Evolutionary conservation across 208 protist species (phyloP).

Genomic region (Acanthamoeba sp.): DNA sequence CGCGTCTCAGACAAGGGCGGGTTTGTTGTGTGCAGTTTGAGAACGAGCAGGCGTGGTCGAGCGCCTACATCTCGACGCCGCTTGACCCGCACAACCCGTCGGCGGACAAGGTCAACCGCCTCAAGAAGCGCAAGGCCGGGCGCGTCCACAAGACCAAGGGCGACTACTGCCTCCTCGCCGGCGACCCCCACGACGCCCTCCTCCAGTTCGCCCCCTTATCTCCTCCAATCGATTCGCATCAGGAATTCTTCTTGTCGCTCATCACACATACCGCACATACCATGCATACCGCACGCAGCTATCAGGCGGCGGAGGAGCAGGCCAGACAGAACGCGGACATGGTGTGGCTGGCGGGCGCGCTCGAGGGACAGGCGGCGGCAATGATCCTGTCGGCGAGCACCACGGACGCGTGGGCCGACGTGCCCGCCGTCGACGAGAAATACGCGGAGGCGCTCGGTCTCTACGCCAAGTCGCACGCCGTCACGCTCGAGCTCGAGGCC

Average conservation of each 20-base stretch:
- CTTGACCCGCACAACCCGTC: constrained; percentile 44
- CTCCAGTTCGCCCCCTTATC: not conserved
- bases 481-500: constrained; percentile 60
- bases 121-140: constrained; percentile 67
- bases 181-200: constrained; percentile 35
- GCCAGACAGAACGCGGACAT: constrained; percentile 10
- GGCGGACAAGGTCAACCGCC: constrained; percentile 9
- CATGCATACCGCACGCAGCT: not conserved
- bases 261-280: not conserved
- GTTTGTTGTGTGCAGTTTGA: constrained; percentile 13
- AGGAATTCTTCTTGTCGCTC: not conserved
- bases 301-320: constrained; percentile 44
- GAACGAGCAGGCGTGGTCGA: constrained; percentile 54
- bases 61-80: constrained; percentile 45
- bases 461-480: constrained; percentile 37
- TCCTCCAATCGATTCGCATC: not conserved
- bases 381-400: not conserved
- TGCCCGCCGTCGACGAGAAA: constrained; percentile 39
- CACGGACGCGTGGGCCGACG: not conserved
- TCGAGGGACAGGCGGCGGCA: constrained; percentile 34
- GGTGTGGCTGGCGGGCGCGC: constrained; percentile 53
- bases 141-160: constrained; percentile 56
- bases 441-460: constrained; percentile 51
- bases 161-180: constrained; percentile 62
- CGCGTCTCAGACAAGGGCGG: no score